Base-by-base conservation (phyloP, 1,139 yeast genomes). In the Geotrichum siamense region DNA sequence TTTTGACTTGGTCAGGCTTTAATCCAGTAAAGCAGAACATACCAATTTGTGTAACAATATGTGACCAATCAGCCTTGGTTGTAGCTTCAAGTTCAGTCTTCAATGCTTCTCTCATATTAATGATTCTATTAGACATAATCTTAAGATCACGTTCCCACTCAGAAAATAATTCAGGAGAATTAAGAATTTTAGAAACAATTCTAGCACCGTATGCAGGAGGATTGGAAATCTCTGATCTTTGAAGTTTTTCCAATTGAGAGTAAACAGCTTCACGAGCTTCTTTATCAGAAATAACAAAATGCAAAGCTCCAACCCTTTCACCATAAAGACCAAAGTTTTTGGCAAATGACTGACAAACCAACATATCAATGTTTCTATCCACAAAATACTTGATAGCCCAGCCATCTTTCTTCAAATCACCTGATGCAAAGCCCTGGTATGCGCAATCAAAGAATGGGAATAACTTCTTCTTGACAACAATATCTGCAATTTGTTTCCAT, bases 271-370 rank as follows among this genome's bases (percentile, higher is more conserved):
- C 55, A 35, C 67, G 64, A 16, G 58, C 53, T 13, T 54, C 54
- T 15, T 58, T 43, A 39, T 56, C 53, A 38, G 55, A 53, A 29
- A 58, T 51, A 20, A 80, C 68, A 40, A 81, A 67, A 42, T 85
- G 82, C 43, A 89, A 70, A n/a, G 94, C 84, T 10, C 97, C 96
- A 39, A 87, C 87, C 64, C 97, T 79, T 70, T 91, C 96, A 55
- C 96, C 95, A 64, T 91, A 87, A 49, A 89, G 75, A 27, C 98
- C 98, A 91, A 91, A 84, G 71, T 89, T 89, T 69, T 89, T 89
- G 54, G 97, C 94, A 67, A 89, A 89, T 2, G 96, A 86, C 68
- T 86, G 96, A 63, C 94, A 83, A 49, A 85, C 70, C 43, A 83
- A 73, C 53, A 80, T 65, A 42, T 82, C 74, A 51, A 76, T 31